Base-by-base conservation (phyloP, 805 yeast species). In the Candida glaebosa region DNA sequence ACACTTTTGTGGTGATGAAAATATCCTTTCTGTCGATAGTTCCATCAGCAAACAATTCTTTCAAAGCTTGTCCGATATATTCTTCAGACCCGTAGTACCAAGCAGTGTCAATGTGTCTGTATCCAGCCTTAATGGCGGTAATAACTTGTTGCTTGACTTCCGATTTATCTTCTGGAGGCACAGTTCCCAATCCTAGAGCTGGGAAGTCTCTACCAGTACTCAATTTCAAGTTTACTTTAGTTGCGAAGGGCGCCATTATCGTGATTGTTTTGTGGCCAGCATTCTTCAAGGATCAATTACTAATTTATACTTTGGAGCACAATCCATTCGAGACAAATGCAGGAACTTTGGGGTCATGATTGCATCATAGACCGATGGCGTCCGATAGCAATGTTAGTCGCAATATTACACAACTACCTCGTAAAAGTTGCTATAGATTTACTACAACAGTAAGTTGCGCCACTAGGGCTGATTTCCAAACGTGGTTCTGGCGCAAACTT, bases 111-210 rank as follows among this genome's bases (percentile, higher is more conserved):
- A 76, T 68, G 45, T 69, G 78, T 16, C 76, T 63, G 43, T 71
- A 73, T 0, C 75, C 75, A 0, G 76, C 73, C 42, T 65, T 69
- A 24, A 66, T 57, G 1, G 71, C 71, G 14, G 68, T 54, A 12
- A 57, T 51, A 3, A 65, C 69, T 47, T 63, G 68, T 18, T 60
- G 48, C 40, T 56, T 61, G 5, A 63, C 62, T 16, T 56, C 67
- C 4, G 46, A 46, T n/a, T 57, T 58, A 37, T 59, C 62, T 7
- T 53, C 56, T 4, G 66, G 52, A 5, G 66, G 58, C 2, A 62
- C 64, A 14, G 69, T 65, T 9, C 93, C 93, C 28, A 85, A 67
- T 0, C 87, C 90, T 31, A 84, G 56, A 2, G 82, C 82, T 3
- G 91, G 91, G 42, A 84, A 76, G 24, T 52, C 55, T 34, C 64